These are phyloP conservation scores for Rhynchospora tenuis DNA, from an alignment of 176 grass and related monocot genomes.

Conservation along the genomic window DNA sequence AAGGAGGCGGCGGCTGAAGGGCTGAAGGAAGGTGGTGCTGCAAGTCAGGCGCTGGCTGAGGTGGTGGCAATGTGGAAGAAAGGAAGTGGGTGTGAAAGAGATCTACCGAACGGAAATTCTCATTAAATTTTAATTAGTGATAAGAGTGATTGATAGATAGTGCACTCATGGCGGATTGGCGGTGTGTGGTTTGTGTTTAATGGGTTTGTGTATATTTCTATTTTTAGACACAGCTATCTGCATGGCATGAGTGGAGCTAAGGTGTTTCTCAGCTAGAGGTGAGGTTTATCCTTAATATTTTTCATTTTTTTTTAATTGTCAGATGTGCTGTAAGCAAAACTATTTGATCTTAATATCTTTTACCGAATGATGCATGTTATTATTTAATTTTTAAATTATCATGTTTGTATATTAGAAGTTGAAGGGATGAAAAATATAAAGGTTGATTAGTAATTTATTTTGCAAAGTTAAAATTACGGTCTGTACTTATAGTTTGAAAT, in stretches of 20 bases:
- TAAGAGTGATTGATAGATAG: not conserved
- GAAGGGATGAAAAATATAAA: no score
- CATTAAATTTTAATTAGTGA: not conserved
- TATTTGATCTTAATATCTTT: no score
- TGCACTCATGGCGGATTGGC: not conserved
- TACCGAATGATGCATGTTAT: no score
- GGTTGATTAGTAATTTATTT: no score
- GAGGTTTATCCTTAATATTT: not conserved
- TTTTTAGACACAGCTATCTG: not conserved
- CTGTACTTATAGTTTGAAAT: no score
- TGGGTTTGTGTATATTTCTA: not conserved
- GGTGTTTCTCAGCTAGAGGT: not conserved
- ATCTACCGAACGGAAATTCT: not conserved
- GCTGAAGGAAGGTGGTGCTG: slow-evolving; percentile 23
- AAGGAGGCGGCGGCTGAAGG: slow-evolving; percentile 1
- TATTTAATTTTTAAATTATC: no score
- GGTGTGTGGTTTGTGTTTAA: not conserved
- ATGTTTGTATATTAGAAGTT: no score
- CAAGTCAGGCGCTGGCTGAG: slow-evolving; percentile 6
- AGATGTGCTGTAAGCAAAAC: no score
- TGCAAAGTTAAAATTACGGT: no score
- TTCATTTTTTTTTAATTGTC: no score
- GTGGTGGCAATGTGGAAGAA: slow-evolving; percentile 24
- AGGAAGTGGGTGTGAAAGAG: not conserved
- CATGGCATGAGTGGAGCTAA: not conserved